phyloP scores from a whole-genome alignment of 768 basidiomycete genomes.

The Naematelia aurantialba region DNA sequence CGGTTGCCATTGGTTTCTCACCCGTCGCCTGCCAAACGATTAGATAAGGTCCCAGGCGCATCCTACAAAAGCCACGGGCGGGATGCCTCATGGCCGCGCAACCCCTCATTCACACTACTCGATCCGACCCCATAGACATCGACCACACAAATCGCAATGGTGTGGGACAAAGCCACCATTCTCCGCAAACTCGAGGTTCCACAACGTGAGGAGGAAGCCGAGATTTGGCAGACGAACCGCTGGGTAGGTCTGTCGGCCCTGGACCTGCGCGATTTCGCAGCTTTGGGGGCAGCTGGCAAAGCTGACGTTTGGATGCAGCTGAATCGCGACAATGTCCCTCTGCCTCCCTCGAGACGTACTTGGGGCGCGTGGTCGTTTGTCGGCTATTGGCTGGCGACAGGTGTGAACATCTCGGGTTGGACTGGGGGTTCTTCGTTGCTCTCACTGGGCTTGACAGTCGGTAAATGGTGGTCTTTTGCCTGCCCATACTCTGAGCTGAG shows the following conservation, averaged over 20 bases:
- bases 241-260: too few species aligned
- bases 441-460: conserved; percentile 28
- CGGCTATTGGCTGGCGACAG: conserved; percentile 27
- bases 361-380: conserved; percentile 37
- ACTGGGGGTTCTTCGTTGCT: conserved; percentile 35
- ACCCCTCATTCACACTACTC: too few species aligned
- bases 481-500: too few species aligned
- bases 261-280: too few species aligned
- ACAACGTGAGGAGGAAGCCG: conserved; percentile 24
- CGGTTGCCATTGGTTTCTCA: too few species aligned
- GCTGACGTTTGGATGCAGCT: too few species aligned
- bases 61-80: not conserved
- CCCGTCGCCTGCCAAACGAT: not conserved
- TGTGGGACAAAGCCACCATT: not conserved
- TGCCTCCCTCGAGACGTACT: conserved; percentile 26
- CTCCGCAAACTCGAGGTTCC: conserved; percentile 15
- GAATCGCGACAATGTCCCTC: conserved; percentile 32
- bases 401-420: conserved; percentile 37
- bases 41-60: not conserved
- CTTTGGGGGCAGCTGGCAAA: not conserved
- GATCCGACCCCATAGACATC: too few species aligned
- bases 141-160: not conserved
- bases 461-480: conserved; percentile 5
- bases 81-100: too few species aligned
- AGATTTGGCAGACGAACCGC: conserved; percentile 20